These are phyloP conservation scores for Kuraishia floccosa DNA, from an alignment of 805 yeast genomes.

Conservation along the genomic window DNA sequence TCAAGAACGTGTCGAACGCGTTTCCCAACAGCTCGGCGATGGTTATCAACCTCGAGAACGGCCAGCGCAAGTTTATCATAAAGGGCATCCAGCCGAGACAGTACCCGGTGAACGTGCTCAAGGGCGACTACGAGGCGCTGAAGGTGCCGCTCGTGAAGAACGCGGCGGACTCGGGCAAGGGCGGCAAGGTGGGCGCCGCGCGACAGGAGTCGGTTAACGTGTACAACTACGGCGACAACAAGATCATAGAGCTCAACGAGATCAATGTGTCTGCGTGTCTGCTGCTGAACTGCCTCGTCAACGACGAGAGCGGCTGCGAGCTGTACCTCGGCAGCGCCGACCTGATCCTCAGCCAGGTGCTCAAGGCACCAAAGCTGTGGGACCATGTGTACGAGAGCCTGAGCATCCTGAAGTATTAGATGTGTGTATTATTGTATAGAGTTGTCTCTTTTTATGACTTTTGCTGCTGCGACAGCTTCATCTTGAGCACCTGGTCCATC, in stretches of 20 bases:
- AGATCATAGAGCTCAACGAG: slow-evolving; percentile 22
- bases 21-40: slow-evolving; percentile 86
- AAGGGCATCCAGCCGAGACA: slow-evolving; percentile 89
- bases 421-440: background rate
- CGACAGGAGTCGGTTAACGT: slow-evolving; percentile 17
- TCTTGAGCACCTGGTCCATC: slow-evolving; percentile 46
- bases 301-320: slow-evolving; percentile 18
- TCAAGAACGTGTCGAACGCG: slow-evolving; percentile 85
- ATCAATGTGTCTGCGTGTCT: slow-evolving; percentile 25
- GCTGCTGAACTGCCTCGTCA: slow-evolving; percentile 21
- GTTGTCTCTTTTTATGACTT: slow-evolving; percentile 8
- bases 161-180: slow-evolving; percentile 4
- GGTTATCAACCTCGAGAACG: slow-evolving; percentile 63
- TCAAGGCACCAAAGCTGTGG: slow-evolving; percentile 21
- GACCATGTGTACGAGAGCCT: slow-evolving; percentile 14
- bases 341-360: slow-evolving; percentile 17
- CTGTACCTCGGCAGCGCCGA: slow-evolving; percentile 19
- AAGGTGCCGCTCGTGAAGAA: slow-evolving; percentile 6
- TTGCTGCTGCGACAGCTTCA: slow-evolving; percentile 37
- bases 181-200: slow-evolving; percentile 7
- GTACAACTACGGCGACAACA: slow-evolving; percentile 19
- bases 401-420: slow-evolving; percentile 11
- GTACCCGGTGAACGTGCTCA: slow-evolving; percentile 34
- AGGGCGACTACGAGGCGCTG: slow-evolving; percentile 31
- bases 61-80: slow-evolving; percentile 75